Evolutionary conservation across 352 stramenopile genomes (phyloP).

Genomic region (Phytophthora rubi): DNA sequence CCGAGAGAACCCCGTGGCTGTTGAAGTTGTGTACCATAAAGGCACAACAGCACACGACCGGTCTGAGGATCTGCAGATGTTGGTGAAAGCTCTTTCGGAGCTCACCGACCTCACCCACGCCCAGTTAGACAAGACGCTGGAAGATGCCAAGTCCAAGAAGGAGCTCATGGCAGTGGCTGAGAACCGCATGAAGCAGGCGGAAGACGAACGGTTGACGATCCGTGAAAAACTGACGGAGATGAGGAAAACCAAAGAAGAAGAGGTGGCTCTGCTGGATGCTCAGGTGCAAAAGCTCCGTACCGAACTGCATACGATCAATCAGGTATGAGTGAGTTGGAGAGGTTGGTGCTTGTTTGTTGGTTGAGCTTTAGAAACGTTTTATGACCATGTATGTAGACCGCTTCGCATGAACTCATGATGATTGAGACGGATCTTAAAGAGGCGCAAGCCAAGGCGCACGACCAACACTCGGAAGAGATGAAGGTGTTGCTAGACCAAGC

Average conservation of each 20-base stretch:
- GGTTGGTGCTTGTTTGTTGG: not conserved
- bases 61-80: slow-evolving; percentile 72
- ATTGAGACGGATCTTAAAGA: slow-evolving; percentile 84
- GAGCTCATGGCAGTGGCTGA: slow-evolving; percentile 81
- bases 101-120: slow-evolving; percentile 81
- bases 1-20: slow-evolving; percentile 71
- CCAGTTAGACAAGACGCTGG: slow-evolving; percentile 83
- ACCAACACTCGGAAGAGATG: slow-evolving; percentile 85
- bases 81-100: slow-evolving; percentile 81
- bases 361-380: not conserved
- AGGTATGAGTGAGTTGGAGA: slow-evolving; percentile 34
- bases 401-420: slow-evolving; percentile 75
- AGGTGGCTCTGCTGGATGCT: slow-evolving; percentile 78
- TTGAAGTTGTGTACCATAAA: slow-evolving; percentile 81
- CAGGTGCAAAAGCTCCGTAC: slow-evolving; percentile 84
- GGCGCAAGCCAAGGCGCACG: slow-evolving; percentile 70
- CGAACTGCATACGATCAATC: slow-evolving; percentile 78
- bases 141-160: slow-evolving; percentile 86
- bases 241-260: slow-evolving; percentile 83
- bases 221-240: slow-evolving; percentile 81
- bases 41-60: slow-evolving; percentile 57
- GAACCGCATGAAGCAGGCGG: slow-evolving; percentile 80
- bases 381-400: slow-evolving; percentile 46
- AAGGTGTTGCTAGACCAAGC: slow-evolving; percentile 68
- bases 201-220: slow-evolving; percentile 80